These are phyloP conservation scores for Arthroderma sp. DNA, from an alignment of 2,329 filamentous ascomycete species.

Conservation along the genomic window DNA sequence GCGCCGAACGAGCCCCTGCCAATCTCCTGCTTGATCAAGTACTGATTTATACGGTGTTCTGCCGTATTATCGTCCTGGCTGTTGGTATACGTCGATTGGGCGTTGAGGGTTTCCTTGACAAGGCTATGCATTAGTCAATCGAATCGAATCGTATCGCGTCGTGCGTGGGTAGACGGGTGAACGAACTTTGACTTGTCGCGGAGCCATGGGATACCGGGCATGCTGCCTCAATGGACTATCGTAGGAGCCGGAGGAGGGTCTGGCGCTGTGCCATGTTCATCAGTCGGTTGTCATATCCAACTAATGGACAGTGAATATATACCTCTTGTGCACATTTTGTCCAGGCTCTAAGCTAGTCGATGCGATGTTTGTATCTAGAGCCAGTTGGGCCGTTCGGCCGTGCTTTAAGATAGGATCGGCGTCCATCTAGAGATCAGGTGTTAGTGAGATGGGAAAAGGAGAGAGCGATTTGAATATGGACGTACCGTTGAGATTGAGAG, in stretches of 20 bases:
- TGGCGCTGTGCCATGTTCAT: background rate
- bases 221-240: conserved; percentile 28
- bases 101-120: conserved; percentile 69
- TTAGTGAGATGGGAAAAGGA: background rate
- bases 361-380: background rate
- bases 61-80: conserved; percentile 70
- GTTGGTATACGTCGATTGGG: conserved; percentile 72
- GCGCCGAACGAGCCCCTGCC: conserved; percentile 92
- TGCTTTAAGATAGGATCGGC: background rate
- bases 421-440: background rate
- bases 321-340: background rate
- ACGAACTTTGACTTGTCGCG: conserved; percentile 50
- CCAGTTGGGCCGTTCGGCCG: background rate
- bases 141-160: background rate
- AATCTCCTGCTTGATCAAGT: conserved; percentile 86
- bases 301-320: background rate
- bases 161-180: conserved; percentile 4
- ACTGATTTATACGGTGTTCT: conserved; percentile 87
- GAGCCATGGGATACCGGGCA: conserved; percentile 47
- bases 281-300: background rate
- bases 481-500: background rate
- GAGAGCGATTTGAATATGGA: background rate
- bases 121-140: conserved; percentile 4
- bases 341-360: background rate
- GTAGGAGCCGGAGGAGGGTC: conserved; percentile 10